Evolutionary conservation across 1,284 basidiomycete species (phyloP), one percentile per base, ranked within the genome.

Genomic region (Puccinia hordei): DNA sequence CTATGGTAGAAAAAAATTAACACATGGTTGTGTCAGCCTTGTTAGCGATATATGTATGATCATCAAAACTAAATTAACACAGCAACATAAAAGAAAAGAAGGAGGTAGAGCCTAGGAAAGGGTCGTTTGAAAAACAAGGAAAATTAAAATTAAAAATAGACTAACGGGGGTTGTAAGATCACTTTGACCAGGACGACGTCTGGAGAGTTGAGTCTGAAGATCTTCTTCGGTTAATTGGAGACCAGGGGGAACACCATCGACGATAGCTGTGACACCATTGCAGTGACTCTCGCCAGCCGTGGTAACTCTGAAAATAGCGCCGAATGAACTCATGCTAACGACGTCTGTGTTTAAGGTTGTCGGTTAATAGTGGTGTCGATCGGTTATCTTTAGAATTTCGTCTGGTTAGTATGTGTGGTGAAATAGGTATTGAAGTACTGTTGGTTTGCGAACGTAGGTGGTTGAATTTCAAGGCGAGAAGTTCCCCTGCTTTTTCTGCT

Each of bases 251-350:
- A 94, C 93, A 66, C 96, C 96, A 85, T 98, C 97, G 84, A 99
- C 91, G 87, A 99, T 98, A 81, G 93, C 94, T 49, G 97, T 97
- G 51, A 99, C 96, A 3, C 94, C 96, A 81, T 93, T 90, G 86
- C 97, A 98, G 86, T 99, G 97, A 82, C 92, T 94, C 88, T 99
- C 97, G 83, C 97, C 97, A 85, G 93, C 99, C 82, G 97, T 99
- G 81, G 95, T 95, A 57, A 99, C 96, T 75, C 94, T 90, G 88
- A 93, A 99, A 71, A 92, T 87, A 27, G 88, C 90, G 63, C 96
- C 97, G 86, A 93, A 98, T 65, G 94, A 44, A 33, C 78, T 80
- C 78, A 80, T 80, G 27, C 0, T 79, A 57, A 30, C 24, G 5
- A 15, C 1, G 1, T 66, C 5, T 8, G 27, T 69, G 44, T n/a